Base-by-base conservation (phyloP, 176 grass and related monocot species). In the Zea luxurians region DNA sequence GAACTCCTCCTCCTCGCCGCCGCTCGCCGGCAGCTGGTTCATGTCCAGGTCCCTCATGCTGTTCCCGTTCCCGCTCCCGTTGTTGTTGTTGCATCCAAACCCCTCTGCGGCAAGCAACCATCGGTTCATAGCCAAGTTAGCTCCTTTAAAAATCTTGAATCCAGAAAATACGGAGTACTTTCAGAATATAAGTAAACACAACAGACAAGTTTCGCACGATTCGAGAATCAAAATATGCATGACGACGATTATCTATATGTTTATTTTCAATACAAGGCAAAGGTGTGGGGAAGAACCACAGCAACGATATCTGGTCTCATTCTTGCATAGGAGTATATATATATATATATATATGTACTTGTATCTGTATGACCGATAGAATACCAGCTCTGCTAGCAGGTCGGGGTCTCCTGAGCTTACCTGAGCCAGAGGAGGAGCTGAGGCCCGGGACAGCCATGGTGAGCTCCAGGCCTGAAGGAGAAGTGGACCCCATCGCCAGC, bases 401-500 rank as follows among this genome's bases (percentile, higher is more conserved):
- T 27, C 27, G 27, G 27, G 37, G 17, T 49, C 34, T 76, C 2
- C 42, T 7, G 35, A 21, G 79, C 34, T 77, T 93, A 97, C 93
- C 93, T 52, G 93, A 93, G 66, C 88, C 86, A 73, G 90, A 90
- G 57, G 91, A 92, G 64, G 92, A 92, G 86, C 61, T 89, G 59
- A 95, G 85, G 16, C 92, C 92, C 46, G 92, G 90, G 42, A 99
- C 88, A 59, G 92, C 96, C 48, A 99, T 99, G 96, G 96, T 99
- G 86, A 99, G 90, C 60, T 99, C 96, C 64, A 99, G 86, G 61
- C 86, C 87, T 44, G 91, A 83, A 78, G 91, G 80, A 46, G 78
- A 76, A 18, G 88, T 90, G 81, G 86, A 70, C 80, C 89, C 92
- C 96, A 93, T 91, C 18, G 8, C 74, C 66, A 38, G 40, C 53